A percentile compares a stretch with the other conserved stretches of the same genome.
phyloP scores from a whole-genome alignment of 495 filamentous ascomycete genomes.

The Tuber microsphaerosporum region DNA sequence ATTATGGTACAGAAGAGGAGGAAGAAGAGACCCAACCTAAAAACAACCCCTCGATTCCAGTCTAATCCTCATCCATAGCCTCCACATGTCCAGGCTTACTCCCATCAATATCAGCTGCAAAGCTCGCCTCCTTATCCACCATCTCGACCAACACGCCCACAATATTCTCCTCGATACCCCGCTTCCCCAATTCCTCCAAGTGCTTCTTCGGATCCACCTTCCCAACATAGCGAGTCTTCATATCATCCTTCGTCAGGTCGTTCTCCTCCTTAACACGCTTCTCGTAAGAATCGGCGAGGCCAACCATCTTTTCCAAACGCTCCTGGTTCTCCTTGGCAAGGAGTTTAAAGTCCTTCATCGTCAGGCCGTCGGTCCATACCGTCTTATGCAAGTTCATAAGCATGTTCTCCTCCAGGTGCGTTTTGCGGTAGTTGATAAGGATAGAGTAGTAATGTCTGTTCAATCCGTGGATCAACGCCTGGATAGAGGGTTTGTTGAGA shows the following conservation, averaged over 20 bases:
- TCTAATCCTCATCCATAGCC: slow-evolving; percentile 37
- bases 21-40: not conserved
- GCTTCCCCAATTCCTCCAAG: slow-evolving; percentile 88
- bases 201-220: slow-evolving; percentile 99
- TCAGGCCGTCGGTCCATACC: slow-evolving; percentile 93
- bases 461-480: slow-evolving; percentile 96
- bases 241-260: slow-evolving; percentile 89
- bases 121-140: slow-evolving; percentile 94
- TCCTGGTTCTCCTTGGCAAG: slow-evolving; percentile 79
- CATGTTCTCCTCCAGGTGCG: slow-evolving; percentile 97
- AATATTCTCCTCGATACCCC: slow-evolving; percentile 97
- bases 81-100: slow-evolving; percentile 29
- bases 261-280: slow-evolving; percentile 98
- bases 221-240: slow-evolving; percentile 98
- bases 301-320: slow-evolving; percentile 75
- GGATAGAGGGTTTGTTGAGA: slow-evolving; percentile 96
- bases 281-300: slow-evolving; percentile 90
- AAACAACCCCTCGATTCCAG: not conserved
- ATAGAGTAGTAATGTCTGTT: slow-evolving; percentile 99
- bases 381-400: slow-evolving; percentile 99
- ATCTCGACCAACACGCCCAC: slow-evolving; percentile 92
- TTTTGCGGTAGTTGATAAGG: slow-evolving; percentile 95
- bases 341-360: slow-evolving; percentile 91
- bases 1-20: not conserved
- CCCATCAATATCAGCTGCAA: slow-evolving; percentile 34